Base-by-base conservation (phyloP, 768 basidiomycete species). In the Auricularia auricula-judae region DNA sequence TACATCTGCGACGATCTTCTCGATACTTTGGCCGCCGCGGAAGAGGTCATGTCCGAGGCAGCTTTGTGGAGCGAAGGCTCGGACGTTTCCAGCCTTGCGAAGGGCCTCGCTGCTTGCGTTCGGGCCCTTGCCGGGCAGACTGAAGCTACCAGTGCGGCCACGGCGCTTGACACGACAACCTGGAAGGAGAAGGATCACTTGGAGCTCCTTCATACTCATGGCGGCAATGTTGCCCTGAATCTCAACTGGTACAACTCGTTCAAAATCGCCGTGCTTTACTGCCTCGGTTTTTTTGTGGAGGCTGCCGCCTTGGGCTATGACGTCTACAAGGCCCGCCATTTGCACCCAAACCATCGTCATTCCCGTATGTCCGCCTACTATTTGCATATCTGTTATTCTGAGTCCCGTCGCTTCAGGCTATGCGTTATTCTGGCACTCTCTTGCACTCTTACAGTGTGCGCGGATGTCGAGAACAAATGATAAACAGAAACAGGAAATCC, bases 91-190 rank as follows among this genome's bases (percentile, higher is more conserved):
- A 79, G 83, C 4, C 74, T 87, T 35, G 82, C 82, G 0, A 81
- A 77, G 66, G 83, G 80, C 47, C 73, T 83, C n/a, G 70, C 87
- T 53, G 88, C 84, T 65, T 85, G 82, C 66, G 79, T 87, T 62
- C 83, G 86, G 43, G 86, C 83, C 3, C 72, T 88, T 16, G 84
- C 82, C 12, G 87, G 87, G 35, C 80, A 82, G 65, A 88, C 86
- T 0, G 67, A 75, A 63, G 77, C 80, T 1, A 71, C 74, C 2
- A 81, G 82, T 0, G 75, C 77, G 4, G 79, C 80, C 5, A 83
- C 80, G 3, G 76, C 81, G 2, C 86, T 88, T 68, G 83, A 87
- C 68, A 86, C 83, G 0, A 82, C 84, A 7, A 76, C 74, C 0
- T 87, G 86, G 72, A 76, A 76, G 21, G 87, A 89, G 71, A 72